Evolutionary conservation across 73 alveolate species (phyloP), one percentile per base, ranked within the genome.

Genomic region (Breviolum minutum): DNA sequence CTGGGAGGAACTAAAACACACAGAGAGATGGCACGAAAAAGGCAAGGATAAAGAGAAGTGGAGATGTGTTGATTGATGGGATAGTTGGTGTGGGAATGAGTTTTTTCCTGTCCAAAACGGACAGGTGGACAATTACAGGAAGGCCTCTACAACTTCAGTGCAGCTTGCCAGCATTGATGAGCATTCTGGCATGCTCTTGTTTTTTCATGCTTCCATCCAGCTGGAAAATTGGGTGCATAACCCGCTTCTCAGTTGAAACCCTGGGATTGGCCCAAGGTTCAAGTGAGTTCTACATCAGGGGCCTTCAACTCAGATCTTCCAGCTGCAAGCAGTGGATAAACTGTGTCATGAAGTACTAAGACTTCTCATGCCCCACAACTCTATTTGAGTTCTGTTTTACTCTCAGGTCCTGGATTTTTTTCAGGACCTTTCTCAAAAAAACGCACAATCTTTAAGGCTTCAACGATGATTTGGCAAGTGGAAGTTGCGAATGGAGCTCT

Each of bases 131-230:
- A 26, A 27, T 77, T 77, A 26, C 86, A 77, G 63, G 86, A 77
- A 77, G 86, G 86, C 63, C 86, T 77, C 16, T 77, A 77, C 63
- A 77, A 77, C 86, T 77, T 77, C 86, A 30, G 63, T 27, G 86
- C 30, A 12, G 63, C 27, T 26, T 22, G 86, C 63, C 60, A 27
- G 86, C 60, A 77, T 14, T 68, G 77, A 40, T 40, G 54, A 40
- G 54, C 54, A 40, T 40, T 40, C 54, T 40, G 54, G 54, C 74
- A 66, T 66, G 74, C 74, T 66, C 74, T 4, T 66, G 26, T 66
- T 66, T 66, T 66, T 4, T 13, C 4, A 13, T 66, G 16, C 16
- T 66, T 66, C 4, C 16, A 66, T 13, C 22, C 22, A 66, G 16
- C 22, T 66, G 22, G 22, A 66, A 66, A 66, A 20, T 13, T 66